A percentile compares a stretch with the other conserved stretches of the same genome.
phyloP scores from a whole-genome alignment of 805 yeast genomes.

The Saccharomycopsis malanga region DNA sequence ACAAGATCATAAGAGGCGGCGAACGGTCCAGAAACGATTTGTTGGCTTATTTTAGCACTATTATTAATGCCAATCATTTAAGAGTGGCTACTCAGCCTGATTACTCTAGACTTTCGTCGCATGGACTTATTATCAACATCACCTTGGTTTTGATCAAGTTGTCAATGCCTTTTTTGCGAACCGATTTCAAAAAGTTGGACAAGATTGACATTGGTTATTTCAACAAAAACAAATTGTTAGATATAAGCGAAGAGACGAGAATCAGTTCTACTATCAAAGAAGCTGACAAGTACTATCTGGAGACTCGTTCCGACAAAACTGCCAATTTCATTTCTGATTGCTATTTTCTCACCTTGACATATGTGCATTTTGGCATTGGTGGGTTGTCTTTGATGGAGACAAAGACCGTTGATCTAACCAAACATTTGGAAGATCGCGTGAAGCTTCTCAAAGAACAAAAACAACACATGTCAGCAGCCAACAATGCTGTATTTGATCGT shows the following conservation, averaged over 20 bases:
- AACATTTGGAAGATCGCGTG: conserved; percentile 43
- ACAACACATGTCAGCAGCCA: conserved; percentile 28
- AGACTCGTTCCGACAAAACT: conserved; percentile 30
- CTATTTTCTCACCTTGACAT: conserved; percentile 71
- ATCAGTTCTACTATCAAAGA: conserved; percentile 69
- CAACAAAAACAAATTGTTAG: conserved; percentile 42
- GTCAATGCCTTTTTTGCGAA: conserved; percentile 78
- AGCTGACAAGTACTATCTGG: conserved; percentile 49
- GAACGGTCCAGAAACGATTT: conserved; percentile 54
- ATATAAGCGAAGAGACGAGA: conserved; percentile 75
- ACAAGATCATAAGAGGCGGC: conserved; percentile 71
- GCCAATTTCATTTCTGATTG: conserved; percentile 87
- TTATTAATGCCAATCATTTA: conserved; percentile 77
- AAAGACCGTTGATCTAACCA: conserved; percentile 42
- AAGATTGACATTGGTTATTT: conserved; percentile 73
- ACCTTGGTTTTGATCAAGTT: conserved; percentile 59
- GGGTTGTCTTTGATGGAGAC: conserved; percentile 59
- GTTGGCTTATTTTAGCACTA: conserved; percentile 60
- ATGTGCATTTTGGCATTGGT: conserved; percentile 82
- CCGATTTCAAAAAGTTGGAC: conserved; percentile 57
- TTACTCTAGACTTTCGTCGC: conserved; percentile 56
- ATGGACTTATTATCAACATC: conserved; percentile 77
- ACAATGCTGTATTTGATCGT: conserved; percentile 25
- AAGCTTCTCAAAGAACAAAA: conserved; percentile 38
- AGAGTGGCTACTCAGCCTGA: conserved; percentile 83